Conservation (phyloP, 2,329 filamentous ascomycete species). For the Ambrosiella cleistominuta region DNA sequence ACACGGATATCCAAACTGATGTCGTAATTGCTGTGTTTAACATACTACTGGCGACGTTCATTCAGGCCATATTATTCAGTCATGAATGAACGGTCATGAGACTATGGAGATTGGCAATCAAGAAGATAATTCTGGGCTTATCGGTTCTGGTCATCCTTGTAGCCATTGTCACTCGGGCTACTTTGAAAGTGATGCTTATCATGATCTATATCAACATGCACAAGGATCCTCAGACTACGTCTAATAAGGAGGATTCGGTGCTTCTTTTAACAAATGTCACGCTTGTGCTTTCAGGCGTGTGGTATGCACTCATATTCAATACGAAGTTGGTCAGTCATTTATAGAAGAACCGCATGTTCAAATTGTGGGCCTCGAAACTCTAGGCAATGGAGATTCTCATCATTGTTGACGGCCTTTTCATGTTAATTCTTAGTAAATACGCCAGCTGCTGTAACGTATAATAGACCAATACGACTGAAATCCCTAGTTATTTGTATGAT, state of each 20-base stretch:
- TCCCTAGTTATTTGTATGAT: neutral
- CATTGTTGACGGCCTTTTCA: conserved; percentile 37
- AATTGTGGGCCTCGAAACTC: conserved; percentile 26
- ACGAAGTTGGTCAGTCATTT: conserved; percentile 32
- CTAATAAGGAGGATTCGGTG: too few species aligned
- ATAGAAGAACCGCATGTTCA: conserved; percentile 27
- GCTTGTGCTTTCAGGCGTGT: conserved; percentile 24
- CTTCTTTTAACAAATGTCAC: too few species aligned
- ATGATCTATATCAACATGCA: too few species aligned
- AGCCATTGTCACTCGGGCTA: conserved; percentile 16
- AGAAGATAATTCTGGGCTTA: conserved; percentile 16
- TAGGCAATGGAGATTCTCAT: conserved; percentile 37
- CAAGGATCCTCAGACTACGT: too few species aligned
- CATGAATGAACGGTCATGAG: conserved; percentile 36
- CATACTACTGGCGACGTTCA: conserved; percentile 27
- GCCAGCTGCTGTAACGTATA: neutral
- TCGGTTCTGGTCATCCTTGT: conserved; percentile 17
- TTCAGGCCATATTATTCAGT: conserved; percentile 30
- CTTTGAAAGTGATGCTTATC: too few species aligned
- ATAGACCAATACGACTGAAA: too few species aligned
- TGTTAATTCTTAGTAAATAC: conserved; percentile 35
- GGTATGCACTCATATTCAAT: conserved; percentile 40
- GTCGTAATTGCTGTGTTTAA: conserved; percentile 13
- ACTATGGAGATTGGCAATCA: conserved; percentile 27
- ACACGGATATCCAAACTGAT: neutral